These are phyloP conservation scores for Inga oerstediana DNA, from an alignment of 306 rosid species.

Conservation along the genomic window DNA sequence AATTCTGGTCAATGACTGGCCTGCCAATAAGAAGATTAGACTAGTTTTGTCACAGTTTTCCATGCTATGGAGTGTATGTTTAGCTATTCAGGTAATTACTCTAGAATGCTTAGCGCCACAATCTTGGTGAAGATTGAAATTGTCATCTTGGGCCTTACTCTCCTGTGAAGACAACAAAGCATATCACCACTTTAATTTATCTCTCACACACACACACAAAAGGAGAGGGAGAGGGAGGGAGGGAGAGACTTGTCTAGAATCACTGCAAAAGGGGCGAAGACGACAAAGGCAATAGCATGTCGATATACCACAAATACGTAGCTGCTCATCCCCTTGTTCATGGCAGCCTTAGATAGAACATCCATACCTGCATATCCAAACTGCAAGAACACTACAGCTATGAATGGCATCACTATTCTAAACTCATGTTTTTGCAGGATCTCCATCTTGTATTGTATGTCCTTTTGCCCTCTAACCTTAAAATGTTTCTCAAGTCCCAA, in stretches of 20 bases:
- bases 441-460: slow-evolving; percentile 38
- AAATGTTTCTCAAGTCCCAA: slow-evolving; percentile 41
- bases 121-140: slow-evolving; percentile 68
- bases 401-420: slow-evolving; percentile 62
- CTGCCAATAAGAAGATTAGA: slow-evolving; percentile 44
- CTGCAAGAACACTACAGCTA: slow-evolving; percentile 84
- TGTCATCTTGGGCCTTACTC: slow-evolving; percentile 92
- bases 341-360: slow-evolving; percentile 81
- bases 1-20: slow-evolving; percentile 93
- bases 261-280: slow-evolving; percentile 79
- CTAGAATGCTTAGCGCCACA: slow-evolving; percentile 68
- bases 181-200: slow-evolving; percentile 18
- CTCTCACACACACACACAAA: neutral
- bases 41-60: slow-evolving; percentile 1
- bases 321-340: slow-evolving; percentile 91
- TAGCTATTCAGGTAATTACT: slow-evolving; percentile 51
- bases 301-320: slow-evolving; percentile 89
- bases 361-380: slow-evolving; percentile 94
- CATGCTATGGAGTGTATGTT: neutral
- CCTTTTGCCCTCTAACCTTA: neutral
- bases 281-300: slow-evolving; percentile 68
- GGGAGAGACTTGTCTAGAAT: slow-evolving; percentile 65
- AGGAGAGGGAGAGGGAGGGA: neutral
- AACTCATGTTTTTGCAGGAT: slow-evolving; percentile 21
- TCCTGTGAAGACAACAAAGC: slow-evolving; percentile 52